Conservation (phyloP, 148 eudicot genomes). For the Talinum fruticosum region DNA sequence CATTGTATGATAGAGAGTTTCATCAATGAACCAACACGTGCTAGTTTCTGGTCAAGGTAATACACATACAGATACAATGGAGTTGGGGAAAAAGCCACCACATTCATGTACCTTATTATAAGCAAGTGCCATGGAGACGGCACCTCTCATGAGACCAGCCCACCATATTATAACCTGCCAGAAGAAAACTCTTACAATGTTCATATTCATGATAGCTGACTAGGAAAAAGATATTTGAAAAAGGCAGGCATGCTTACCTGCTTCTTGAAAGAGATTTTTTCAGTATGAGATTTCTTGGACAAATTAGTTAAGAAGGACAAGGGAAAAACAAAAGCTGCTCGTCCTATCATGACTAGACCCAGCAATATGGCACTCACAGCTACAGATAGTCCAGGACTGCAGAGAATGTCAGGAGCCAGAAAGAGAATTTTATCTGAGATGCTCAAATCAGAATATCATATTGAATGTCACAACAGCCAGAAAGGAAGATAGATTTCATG, state of each 20-base stretch:
- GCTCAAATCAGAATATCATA: not conserved
- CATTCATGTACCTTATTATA: conserved; percentile 74
- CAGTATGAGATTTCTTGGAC: conserved; percentile 41
- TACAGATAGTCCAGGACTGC: conserved; percentile 74
- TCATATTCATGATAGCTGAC: not conserved
- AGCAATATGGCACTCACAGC: conserved; percentile 68
- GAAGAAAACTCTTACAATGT: not conserved
- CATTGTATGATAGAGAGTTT: not conserved
- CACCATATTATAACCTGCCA: conserved; percentile 83
- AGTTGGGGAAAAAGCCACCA: not conserved
- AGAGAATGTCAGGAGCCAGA: conserved; percentile 17
- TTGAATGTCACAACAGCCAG: not conserved
- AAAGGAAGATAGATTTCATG: conserved; percentile 7
- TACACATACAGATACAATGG: not conserved
- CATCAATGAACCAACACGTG: not conserved
- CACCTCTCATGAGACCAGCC: conserved; percentile 99
- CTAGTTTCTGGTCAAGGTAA: not conserved
- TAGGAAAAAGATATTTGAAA: not conserved
- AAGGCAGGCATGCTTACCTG: conserved; percentile 42
- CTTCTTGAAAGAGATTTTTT: conserved; percentile 54
- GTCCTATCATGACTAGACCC: conserved; percentile 70
- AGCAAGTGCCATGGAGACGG: conserved; percentile 96
- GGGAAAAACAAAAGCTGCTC: conserved; percentile 90
- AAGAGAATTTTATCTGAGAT: not conserved
- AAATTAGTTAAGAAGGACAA: conserved; percentile 70